Conservation (phyloP, 768 basidiomycete genomes). For the Hydnomerulius pinastri region DNA sequence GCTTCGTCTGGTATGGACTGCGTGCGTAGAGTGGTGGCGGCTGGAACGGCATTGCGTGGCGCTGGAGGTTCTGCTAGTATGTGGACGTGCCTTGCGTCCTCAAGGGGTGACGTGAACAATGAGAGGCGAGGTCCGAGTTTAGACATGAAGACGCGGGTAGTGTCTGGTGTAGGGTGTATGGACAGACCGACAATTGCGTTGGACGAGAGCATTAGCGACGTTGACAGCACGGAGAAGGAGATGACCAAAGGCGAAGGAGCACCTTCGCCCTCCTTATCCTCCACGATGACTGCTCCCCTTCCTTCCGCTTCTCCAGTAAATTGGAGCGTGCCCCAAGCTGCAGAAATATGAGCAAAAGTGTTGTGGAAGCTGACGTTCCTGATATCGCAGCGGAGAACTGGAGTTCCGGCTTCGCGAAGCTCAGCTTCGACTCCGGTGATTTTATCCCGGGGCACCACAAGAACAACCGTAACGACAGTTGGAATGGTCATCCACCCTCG, state of each 20-base stretch:
- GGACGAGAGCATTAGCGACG: constrained; percentile 14
- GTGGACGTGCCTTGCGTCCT: constrained; percentile 21
- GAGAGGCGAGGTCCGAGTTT: constrained; percentile 2
- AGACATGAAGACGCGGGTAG: background rate
- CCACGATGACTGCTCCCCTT: constrained; percentile 20
- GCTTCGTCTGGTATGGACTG: constrained; percentile 8
- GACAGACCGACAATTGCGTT: constrained; percentile 18
- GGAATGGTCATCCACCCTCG: constrained; percentile 32
- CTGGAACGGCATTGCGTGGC: constrained; percentile 1
- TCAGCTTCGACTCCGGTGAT: constrained; percentile 22
- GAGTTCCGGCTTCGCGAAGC: constrained; percentile 24
- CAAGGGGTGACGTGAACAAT: constrained; percentile 22
- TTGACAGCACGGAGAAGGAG: constrained; percentile 23
- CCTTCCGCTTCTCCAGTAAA: constrained; percentile 14
- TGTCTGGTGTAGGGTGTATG: constrained; percentile 17
- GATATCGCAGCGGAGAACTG: constrained; percentile 27
- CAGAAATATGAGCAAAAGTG: constrained; percentile 20
- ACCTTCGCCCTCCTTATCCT: constrained; percentile 19
- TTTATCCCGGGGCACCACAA: constrained; percentile 33
- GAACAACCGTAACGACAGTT: constrained; percentile 30
- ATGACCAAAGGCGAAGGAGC: constrained; percentile 22
- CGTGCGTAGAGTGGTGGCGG: constrained; percentile 1
- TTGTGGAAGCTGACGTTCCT: constrained; percentile 13
- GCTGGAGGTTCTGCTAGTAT: constrained; percentile 25
- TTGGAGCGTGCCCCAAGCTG: constrained; percentile 22